Percentiles rank a stretch among this genome's conserved stretches.
Evolutionary conservation across 108 stramenopile species (phyloP).

Genomic region (Nitzschia palea): DNA sequence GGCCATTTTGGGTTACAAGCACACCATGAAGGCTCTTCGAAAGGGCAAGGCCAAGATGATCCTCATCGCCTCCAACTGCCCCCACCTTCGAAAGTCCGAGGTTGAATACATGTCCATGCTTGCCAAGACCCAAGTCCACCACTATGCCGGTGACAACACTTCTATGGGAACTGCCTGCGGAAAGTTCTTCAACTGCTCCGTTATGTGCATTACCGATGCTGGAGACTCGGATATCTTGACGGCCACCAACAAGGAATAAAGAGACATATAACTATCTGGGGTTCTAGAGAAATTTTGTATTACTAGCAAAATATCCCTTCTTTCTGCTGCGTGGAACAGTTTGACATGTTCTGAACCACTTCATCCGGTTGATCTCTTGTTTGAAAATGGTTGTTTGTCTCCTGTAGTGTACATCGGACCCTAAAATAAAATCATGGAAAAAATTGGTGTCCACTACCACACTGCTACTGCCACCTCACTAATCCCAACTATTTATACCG

Average conservation of each 20-base stretch:
- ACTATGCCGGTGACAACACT: constrained; percentile 96
- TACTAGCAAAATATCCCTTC: too few species aligned
- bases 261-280: too few species aligned
- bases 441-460: too few species aligned
- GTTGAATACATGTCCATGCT: constrained; percentile 99
- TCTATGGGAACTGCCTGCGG: constrained; percentile 98
- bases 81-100: constrained; percentile 97
- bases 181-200: constrained; percentile 96
- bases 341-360: too few species aligned
- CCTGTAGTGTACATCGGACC: too few species aligned
- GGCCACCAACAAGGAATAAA: constrained; percentile 56
- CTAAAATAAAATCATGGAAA: too few species aligned
- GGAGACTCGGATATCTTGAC: constrained; percentile 94
- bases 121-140: constrained; percentile 94
- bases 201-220: constrained; percentile 85
- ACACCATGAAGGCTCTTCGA: constrained; percentile 92
- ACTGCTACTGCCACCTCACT: too few species aligned
- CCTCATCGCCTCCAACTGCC: constrained; percentile 96
- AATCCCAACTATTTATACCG: too few species aligned
- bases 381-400: too few species aligned
- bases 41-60: constrained; percentile 94
- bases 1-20: constrained; percentile 96
- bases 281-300: too few species aligned
- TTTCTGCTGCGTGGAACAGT: too few species aligned
- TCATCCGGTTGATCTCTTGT: too few species aligned